Evolutionary conservation across 805 yeast genomes (phyloP), one percentile per base, ranked within the genome.

Genomic region (Zygosaccharomyces lentus): DNA sequence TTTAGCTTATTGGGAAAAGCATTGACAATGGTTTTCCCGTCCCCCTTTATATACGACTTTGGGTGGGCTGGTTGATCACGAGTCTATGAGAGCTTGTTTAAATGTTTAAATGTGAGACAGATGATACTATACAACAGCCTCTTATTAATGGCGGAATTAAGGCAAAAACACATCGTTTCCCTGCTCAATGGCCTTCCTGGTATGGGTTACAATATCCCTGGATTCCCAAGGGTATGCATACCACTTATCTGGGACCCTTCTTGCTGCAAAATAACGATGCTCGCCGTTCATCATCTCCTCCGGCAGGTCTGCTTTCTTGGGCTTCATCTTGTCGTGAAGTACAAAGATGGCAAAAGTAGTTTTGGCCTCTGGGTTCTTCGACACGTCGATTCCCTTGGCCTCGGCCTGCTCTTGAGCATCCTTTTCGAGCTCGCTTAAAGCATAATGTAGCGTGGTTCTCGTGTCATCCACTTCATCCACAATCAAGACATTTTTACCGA

Each of bases 151-250:
- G 7, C 15, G 16, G 16, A 13, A 7, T 32, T 31, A 46, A 19
- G 58, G 55, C 34, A 69, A 48, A 54, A 66, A 70, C 9, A 72
- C 69, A 59, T 85, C 90, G 57, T 84, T 83, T 24, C 84, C 90
- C 68, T 85, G 93, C 57, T 76, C 78, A 51, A 80, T 73, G 34
- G 91, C 90, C 71, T 69, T 79, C 65, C 75, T 73, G 31, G 86
- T 83, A 56, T 85, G 93, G 63, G 69, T 71, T 19, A 82, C 88
- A 58, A 85, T 84, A 64, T 85, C 90, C 46, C 76, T 74, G 15
- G 84, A 76, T 64, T 85, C 93, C 95, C 95, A 85, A 37, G 95
- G 95, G 59, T 85, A 85, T 17, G 93, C 90, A 54, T 82, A 84
- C 95, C 95, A 85, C 47, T 74, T 73, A 59, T 86, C 93, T 29